Conservation (phyloP, 495 filamentous ascomycete species). For the Trichoderma orchidacearum region DNA sequence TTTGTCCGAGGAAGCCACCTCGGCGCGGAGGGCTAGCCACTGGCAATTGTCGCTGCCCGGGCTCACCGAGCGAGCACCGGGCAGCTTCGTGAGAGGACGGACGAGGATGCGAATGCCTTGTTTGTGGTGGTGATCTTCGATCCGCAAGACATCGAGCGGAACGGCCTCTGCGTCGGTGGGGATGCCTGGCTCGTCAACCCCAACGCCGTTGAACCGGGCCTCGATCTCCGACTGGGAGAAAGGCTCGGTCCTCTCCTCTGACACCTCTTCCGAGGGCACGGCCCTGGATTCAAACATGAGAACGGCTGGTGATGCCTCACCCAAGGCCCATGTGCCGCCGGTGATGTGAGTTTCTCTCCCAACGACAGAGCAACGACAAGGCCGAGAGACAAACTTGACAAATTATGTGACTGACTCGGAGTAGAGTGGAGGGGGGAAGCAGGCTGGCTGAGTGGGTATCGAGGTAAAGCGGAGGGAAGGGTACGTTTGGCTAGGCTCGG, state of each 20-base stretch:
- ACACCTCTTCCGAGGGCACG: constrained; percentile 15
- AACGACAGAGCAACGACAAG: not conserved
- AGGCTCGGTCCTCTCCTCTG: constrained; percentile 36
- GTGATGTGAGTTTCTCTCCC: not conserved
- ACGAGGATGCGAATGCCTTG: constrained; percentile 32
- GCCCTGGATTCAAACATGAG: constrained; percentile 25
- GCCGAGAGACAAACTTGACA: not conserved
- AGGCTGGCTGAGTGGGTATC: not conserved
- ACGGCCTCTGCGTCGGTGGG: constrained; percentile 17
- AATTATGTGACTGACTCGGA: not conserved
- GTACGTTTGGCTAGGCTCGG: not conserved
- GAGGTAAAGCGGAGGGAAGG: not conserved
- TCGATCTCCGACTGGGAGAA: constrained; percentile 35
- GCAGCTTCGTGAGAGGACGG: constrained; percentile 24
- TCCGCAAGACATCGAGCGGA: constrained; percentile 27
- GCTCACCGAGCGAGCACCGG: constrained; percentile 26
- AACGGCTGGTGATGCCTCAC: not conserved
- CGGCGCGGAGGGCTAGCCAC: constrained; percentile 29
- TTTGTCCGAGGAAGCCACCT: constrained; percentile 25
- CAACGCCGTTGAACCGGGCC: constrained; percentile 19
- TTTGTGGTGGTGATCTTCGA: constrained; percentile 25
- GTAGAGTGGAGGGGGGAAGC: not conserved
- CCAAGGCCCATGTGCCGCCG: not conserved
- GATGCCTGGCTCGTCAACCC: constrained; percentile 17
- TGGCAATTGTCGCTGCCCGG: constrained; percentile 29